A percentile compares a stretch with the other conserved stretches of the same genome.
These are phyloP conservation scores for Ulmus americana DNA, from an alignment of 331 rosid genomes.

Conservation along the genomic window DNA sequence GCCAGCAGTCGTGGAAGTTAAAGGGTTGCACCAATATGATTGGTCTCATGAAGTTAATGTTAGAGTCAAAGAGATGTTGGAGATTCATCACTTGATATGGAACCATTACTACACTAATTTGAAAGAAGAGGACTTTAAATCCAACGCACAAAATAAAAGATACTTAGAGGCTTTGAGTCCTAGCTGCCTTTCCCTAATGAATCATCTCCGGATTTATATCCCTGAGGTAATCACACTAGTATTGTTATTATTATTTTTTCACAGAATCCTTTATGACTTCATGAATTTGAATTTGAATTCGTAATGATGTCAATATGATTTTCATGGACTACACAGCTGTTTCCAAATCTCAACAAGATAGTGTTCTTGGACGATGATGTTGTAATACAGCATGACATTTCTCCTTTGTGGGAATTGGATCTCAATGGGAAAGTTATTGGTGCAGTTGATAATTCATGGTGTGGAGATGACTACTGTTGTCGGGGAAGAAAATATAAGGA, in stretches of 20 bases:
- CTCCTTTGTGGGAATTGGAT: conserved; percentile 74
- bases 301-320: conserved; percentile 35
- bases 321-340: conserved; percentile 61
- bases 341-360: conserved; percentile 80
- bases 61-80: conserved; percentile 66
- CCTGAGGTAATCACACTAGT: conserved; percentile 55
- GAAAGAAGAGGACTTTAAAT: conserved; percentile 36
- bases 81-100: conserved; percentile 68
- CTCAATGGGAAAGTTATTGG: conserved; percentile 79
- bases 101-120: conserved; percentile 44
- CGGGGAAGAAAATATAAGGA: conserved; percentile 56
- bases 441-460: conserved; percentile 64
- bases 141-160: conserved; percentile 37
- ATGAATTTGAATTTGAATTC: conserved; percentile 26
- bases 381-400: conserved; percentile 73
- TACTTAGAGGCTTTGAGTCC: conserved; percentile 52
- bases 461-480: conserved; percentile 52
- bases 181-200: conserved; percentile 70
- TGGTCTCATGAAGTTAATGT: conserved; percentile 78
- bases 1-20: conserved; percentile 72
- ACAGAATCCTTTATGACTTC: conserved; percentile 21
- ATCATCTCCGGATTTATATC: conserved; percentile 70
- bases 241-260: conserved; percentile 5
- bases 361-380: conserved; percentile 82
- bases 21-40: conserved; percentile 84